phyloP scores from a whole-genome alignment of 768 basidiomycete species.

The Russula sp. region DNA sequence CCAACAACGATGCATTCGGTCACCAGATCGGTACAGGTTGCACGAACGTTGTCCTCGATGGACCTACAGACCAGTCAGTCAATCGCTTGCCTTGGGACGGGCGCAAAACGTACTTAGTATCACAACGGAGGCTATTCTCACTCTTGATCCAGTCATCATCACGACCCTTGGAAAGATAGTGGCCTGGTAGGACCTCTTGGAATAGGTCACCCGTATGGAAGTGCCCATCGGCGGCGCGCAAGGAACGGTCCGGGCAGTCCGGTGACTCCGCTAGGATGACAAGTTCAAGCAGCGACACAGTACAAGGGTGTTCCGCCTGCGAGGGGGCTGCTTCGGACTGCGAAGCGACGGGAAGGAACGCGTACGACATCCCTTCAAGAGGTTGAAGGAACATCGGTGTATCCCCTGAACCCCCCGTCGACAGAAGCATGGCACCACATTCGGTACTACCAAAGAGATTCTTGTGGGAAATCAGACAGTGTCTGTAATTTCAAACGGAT shows the following conservation, averaged over 20 bases:
- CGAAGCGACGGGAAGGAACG: conserved; percentile 54
- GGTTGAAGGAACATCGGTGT: conserved; percentile 49
- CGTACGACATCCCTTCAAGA: conserved; percentile 58
- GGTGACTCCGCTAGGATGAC: conserved; percentile 61
- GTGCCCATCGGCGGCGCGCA: conserved; percentile 58
- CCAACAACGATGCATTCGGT: conserved; percentile 75
- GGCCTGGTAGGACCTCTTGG: conserved; percentile 51
- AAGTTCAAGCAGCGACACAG: conserved; percentile 55
- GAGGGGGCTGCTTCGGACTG: conserved; percentile 25
- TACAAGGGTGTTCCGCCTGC: conserved; percentile 45
- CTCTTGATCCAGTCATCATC: conserved; percentile 87
- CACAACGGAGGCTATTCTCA: conserved; percentile 70
- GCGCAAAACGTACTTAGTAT: conserved; percentile 48
- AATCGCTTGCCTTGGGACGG: neutral
- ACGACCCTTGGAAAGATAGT: conserved; percentile 62
- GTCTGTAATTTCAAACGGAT: conserved; percentile 19
- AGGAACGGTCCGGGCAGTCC: conserved; percentile 59
- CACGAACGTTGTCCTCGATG: conserved; percentile 71
- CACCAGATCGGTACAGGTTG: conserved; percentile 58
- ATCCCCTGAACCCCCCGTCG: conserved; percentile 46
- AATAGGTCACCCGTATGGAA: conserved; percentile 84
- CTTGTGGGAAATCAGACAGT: conserved; percentile 34
- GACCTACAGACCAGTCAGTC: conserved; percentile 35
- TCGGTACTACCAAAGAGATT: conserved; percentile 82
- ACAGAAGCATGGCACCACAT: conserved; percentile 65